Conservation (phyloP, 495 filamentous ascomycete species). For the Daldinia grandis region DNA sequence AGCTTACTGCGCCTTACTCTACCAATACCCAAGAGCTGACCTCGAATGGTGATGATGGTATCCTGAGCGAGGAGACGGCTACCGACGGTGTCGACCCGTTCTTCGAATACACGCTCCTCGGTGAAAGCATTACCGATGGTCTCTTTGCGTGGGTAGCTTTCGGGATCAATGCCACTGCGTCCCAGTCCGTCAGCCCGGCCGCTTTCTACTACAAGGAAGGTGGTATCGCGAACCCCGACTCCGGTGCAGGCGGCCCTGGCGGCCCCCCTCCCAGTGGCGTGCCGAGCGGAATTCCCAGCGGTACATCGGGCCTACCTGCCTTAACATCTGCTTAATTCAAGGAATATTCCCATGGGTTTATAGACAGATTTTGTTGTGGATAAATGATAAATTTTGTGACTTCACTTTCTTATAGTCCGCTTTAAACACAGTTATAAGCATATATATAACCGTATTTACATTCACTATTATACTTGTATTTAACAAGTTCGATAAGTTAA, state of each 20-base stretch:
- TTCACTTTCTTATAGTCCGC: too few species aligned
- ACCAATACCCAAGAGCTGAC: background rate
- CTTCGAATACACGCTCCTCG: conserved; percentile 55
- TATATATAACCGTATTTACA: too few species aligned
- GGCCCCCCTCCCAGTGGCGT: background rate
- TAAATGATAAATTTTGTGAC: too few species aligned
- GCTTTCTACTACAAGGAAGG: background rate
- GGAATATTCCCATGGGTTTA: background rate
- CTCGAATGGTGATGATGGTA: background rate
- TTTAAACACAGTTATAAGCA: too few species aligned
- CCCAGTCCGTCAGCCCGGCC: background rate
- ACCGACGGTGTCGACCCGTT: conserved; percentile 22
- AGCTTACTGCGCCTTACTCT: background rate
- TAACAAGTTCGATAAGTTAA: too few species aligned
- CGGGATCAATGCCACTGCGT: conserved; percentile 58
- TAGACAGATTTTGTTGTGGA: background rate
- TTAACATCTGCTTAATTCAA: background rate
- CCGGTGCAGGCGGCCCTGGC: background rate
- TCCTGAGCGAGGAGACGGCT: background rate
- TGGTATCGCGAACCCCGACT: background rate
- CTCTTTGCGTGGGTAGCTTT: conserved; percentile 65
- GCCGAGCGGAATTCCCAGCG: background rate
- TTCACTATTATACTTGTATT: too few species aligned
- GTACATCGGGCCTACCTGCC: background rate
- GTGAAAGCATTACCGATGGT: conserved; percentile 57